These are phyloP conservation scores for Euclidium syriacum DNA, from an alignment of 345 rosid species.

Conservation along the genomic window DNA sequence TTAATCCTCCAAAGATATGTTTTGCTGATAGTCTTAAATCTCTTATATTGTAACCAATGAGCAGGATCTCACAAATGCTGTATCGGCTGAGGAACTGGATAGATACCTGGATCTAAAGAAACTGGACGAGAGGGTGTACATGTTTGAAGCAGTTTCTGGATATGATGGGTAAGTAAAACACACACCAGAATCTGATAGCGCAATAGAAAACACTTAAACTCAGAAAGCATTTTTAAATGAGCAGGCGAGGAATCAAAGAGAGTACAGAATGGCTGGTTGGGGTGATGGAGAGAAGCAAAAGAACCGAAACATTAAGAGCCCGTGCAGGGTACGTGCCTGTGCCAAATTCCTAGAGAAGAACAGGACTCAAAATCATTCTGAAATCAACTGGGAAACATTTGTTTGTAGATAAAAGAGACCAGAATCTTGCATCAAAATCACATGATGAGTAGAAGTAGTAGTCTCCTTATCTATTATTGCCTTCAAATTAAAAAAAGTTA, in stretches of 20 bases:
- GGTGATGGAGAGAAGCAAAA: constrained; percentile 97
- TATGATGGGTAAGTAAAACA: constrained; percentile 69
- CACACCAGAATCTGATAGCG: not conserved
- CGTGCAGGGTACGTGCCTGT: constrained; percentile 49
- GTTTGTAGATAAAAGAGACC: constrained; percentile 51
- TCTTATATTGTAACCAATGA: not conserved
- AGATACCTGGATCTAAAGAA: constrained; percentile 88
- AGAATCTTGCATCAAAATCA: constrained; percentile 26
- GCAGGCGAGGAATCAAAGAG: constrained; percentile 86
- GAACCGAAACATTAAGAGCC: constrained; percentile 78
- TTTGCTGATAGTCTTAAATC: constrained; percentile 2
- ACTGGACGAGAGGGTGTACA: constrained; percentile 85
- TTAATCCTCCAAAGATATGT: not conserved
- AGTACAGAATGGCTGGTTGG: constrained; percentile 86
- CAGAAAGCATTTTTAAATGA: not conserved
- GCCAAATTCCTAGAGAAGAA: constrained; percentile 29
- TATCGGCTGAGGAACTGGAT: constrained; percentile 76
- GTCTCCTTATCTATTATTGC: not conserved
- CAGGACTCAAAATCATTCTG: not conserved
- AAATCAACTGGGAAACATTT: constrained; percentile 24
- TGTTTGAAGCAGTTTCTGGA: constrained; percentile 92
- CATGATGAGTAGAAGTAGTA: constrained; percentile 25
- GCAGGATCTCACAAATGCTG: constrained; percentile 94
- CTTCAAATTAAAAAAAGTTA: not conserved
- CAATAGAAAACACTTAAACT: not conserved